Evolutionary conservation across 345 rosid species (phyloP), one percentile per base, ranked within the genome.

Genomic region (Eutrema heterophyllum): DNA sequence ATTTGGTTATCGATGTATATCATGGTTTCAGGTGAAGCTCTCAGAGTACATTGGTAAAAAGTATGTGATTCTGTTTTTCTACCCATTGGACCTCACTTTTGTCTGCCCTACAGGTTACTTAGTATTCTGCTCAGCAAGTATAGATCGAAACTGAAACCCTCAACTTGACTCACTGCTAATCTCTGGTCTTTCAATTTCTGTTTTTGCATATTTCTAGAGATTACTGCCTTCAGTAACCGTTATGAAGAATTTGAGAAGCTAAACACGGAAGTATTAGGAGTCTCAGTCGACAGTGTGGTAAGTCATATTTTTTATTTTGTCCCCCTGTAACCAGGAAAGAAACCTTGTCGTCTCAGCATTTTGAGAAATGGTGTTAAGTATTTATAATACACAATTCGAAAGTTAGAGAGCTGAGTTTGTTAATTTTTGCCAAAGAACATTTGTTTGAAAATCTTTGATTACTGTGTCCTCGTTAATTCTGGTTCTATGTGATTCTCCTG

Each of bases 51-150:
- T 86, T 81, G 96, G 98, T 61, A 93, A 89, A 88, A 93, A 93
- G 65, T 93, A 91, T 76, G 97, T 93, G 66, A 83, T 90, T 84
- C 96, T 92, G 27, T 92, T 95, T 79, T 88, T 95, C 88, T 90
- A 92, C 80, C 97, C 96, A 5, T 73, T 95, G 89, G 99, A 92
- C 85, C 90, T 95, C 83, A 95, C 99, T 48, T 92, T 92, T 76
- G 97, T 92, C 56, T 95, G 98, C 48, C 97, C 99, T 21, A 92
- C 99, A 79, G 98, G 97, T 95, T 73, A 67, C 81, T 45, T 21
- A 1, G 3, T 29, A 67, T 68, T 16, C 87, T 90, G 8, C 44
- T 5, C 35, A 50, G 1, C 10, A 35, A 14, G 11, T n/a, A n/a
- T n/a, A 49, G 11, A 16, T 62, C 8, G 29, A 32, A 33, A 33